Conservation (phyloP, 768 basidiomycete species). For the Sarcodon aspratus region DNA sequence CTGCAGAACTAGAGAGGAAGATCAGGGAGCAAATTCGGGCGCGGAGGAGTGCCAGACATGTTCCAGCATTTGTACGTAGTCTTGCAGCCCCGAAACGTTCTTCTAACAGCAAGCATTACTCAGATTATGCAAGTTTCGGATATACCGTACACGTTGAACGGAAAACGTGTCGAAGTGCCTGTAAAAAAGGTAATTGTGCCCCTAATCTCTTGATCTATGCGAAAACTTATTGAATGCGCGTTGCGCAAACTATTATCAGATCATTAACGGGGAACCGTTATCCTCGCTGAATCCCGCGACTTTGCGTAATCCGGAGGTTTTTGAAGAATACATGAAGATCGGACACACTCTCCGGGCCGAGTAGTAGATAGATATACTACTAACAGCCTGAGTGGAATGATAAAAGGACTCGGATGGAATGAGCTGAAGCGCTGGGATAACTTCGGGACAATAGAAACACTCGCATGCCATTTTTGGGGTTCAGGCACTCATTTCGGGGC, state of each 20-base stretch:
- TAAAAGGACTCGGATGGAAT: background rate
- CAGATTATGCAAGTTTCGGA: conserved; percentile 63
- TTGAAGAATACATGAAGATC: conserved; percentile 46
- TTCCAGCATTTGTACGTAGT: conserved; percentile 52
- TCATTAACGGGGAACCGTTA: conserved; percentile 69
- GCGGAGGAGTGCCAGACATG: conserved; percentile 62
- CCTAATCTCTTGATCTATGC: conserved; percentile 4
- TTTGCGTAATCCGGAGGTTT: conserved; percentile 62
- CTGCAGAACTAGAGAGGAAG: conserved; percentile 37
- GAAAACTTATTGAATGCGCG: too few species aligned
- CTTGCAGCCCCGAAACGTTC: background rate
- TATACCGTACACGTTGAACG: conserved; percentile 72
- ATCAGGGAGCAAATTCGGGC: conserved; percentile 52
- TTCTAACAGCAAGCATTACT: conserved; percentile 1
- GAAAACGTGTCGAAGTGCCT: conserved; percentile 71
- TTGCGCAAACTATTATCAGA: conserved; percentile 26
- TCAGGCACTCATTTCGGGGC: too few species aligned
- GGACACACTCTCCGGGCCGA: conserved; percentile 40
- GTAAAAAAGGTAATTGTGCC: conserved; percentile 50
- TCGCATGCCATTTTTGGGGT: too few species aligned
- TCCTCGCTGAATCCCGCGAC: conserved; percentile 62
- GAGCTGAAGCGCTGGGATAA: too few species aligned
- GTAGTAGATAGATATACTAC: conserved; percentile 11
- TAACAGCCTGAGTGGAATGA: too few species aligned
- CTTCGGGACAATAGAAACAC: too few species aligned